A percentile compares a stretch with the other conserved stretches of the same genome.
These are phyloP conservation scores for Backusella australiensis DNA, from an alignment of 192 early-diverging fungal species.

Conservation along the genomic window DNA sequence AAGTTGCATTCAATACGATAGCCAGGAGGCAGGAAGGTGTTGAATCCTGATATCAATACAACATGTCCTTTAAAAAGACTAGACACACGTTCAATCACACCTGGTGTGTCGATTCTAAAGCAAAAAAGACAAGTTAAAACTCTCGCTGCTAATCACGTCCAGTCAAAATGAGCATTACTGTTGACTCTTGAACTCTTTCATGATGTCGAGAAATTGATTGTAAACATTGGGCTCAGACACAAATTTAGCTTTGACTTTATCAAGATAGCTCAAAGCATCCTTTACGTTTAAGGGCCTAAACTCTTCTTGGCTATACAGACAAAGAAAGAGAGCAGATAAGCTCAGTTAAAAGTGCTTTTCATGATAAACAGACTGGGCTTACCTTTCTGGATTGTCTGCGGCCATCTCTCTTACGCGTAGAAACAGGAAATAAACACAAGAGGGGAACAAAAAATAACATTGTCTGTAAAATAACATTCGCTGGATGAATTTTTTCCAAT, in stretches of 20 bases:
- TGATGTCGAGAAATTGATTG: slow-evolving; percentile 94
- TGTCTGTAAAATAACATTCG: slow-evolving; percentile 1
- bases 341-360: background rate
- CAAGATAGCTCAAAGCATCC: slow-evolving; percentile 92
- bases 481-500: background rate
- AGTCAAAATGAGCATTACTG: slow-evolving; percentile 35
- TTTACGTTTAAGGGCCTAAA: slow-evolving; percentile 74
- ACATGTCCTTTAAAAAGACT: slow-evolving; percentile 87
- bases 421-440: background rate
- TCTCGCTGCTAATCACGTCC: slow-evolving; percentile 11
- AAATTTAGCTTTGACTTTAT: slow-evolving; percentile 91
- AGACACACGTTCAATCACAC: slow-evolving; percentile 96
- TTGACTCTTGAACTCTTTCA: slow-evolving; percentile 98
- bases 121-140: slow-evolving; percentile 36
- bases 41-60: slow-evolving; percentile 94
- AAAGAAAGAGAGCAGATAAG: background rate
- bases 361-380: background rate
- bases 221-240: slow-evolving; percentile 88
- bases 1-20: slow-evolving; percentile 90
- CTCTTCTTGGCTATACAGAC: background rate
- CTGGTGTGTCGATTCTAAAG: slow-evolving; percentile 55
- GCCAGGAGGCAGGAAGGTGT: slow-evolving; percentile 97
- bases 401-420: slow-evolving; percentile 3
- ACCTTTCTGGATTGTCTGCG: slow-evolving; percentile 2
- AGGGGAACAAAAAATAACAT: background rate